Evolutionary conservation across 306 rosid genomes (phyloP).

Genomic region (Abrus pulchellus): DNA sequence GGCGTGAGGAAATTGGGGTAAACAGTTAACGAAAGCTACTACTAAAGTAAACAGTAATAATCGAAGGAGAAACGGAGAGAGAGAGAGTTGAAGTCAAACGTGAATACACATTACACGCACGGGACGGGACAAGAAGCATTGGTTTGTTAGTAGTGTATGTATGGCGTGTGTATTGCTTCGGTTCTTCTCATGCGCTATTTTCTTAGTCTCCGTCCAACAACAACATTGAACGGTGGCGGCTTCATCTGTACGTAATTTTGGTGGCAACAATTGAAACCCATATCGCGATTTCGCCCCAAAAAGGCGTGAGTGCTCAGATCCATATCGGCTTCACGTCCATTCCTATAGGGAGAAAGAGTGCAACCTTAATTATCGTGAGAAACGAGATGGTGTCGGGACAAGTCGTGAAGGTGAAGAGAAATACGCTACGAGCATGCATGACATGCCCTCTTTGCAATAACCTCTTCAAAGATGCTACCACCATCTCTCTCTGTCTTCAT

Average conservation of each 20-base stretch:
- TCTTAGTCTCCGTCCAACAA: conserved; percentile 14
- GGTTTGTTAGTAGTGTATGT: conserved; percentile 9
- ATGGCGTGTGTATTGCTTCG: conserved; percentile 27
- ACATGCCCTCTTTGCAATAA: conserved; percentile 93
- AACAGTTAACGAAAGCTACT: background rate
- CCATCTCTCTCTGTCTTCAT: conserved; percentile 95
- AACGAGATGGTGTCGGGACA: conserved; percentile 49
- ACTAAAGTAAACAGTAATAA: conserved; percentile 31
- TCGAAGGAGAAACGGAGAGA: background rate
- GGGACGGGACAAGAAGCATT: conserved; percentile 3
- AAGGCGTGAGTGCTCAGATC: conserved; percentile 65
- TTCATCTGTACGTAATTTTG: conserved; percentile 59
- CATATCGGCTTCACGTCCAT: conserved; percentile 42
- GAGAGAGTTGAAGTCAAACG: conserved; percentile 20
- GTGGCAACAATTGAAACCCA: conserved; percentile 51
- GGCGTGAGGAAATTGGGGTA: background rate
- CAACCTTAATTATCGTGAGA: background rate
- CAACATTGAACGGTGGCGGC: conserved; percentile 25
- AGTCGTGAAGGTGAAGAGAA: conserved; percentile 75
- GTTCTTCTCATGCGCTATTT: background rate
- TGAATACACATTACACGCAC: background rate
- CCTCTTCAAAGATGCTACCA: conserved; percentile 84
- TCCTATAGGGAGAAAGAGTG: conserved; percentile 31
- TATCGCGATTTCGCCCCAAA: conserved; percentile 53
- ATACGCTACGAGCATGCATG: conserved; percentile 82